Evolutionary conservation across 345 rosid species (phyloP).

Genomic region (Hibiscus trionum): DNA sequence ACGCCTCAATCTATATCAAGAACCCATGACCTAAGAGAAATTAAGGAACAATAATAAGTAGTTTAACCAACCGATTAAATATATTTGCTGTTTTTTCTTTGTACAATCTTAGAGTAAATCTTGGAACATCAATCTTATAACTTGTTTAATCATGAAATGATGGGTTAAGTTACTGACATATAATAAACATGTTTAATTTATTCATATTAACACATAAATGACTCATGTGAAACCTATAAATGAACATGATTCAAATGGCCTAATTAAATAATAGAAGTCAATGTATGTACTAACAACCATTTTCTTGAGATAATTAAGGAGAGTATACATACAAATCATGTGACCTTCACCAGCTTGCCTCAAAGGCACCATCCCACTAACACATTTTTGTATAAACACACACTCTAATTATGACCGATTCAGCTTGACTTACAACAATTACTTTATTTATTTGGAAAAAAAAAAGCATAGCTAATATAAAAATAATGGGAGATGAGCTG

Average conservation of each 20-base stretch:
- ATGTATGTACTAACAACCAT: not conserved
- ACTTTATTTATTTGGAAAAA: not conserved
- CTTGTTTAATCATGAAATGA: not conserved
- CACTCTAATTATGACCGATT: conserved; percentile 17
- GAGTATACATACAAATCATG: not conserved
- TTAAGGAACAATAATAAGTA: no score
- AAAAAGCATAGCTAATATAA: not conserved
- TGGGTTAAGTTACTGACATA: not conserved
- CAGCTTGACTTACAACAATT: not conserved
- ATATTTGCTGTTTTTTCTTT: no score
- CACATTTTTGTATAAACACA: not conserved
- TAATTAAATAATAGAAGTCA: not conserved
- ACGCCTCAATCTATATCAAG: no score
- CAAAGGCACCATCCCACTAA: conserved; percentile 15
- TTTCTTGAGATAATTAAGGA: not conserved
- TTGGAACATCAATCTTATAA: not conserved
- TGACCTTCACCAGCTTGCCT: conserved; percentile 1
- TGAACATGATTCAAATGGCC: no score
- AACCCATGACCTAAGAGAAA: no score
- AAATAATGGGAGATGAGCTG: not conserved
- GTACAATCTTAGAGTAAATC: no score
- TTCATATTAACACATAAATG: not conserved
- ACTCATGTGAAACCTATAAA: no score
- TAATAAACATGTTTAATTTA: not conserved
- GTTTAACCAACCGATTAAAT: no score